These are phyloP conservation scores for Aspergillus heteromorphus DNA, from an alignment of 495 filamentous ascomycete genomes.

Conservation along the genomic window DNA sequence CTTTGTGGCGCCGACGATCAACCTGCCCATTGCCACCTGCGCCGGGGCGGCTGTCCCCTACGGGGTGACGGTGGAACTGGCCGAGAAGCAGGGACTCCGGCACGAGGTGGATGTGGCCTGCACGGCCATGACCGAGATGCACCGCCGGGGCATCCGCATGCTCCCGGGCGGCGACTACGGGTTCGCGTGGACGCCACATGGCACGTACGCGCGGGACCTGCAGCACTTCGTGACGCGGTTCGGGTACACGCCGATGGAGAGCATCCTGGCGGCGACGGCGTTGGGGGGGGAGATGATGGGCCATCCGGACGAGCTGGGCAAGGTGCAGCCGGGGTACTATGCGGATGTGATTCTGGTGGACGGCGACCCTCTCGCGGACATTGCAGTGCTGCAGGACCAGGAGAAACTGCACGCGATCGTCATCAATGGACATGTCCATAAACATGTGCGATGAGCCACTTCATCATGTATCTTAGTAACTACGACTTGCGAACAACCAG, in stretches of 20 bases:
- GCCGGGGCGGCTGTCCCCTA: slow-evolving; percentile 38
- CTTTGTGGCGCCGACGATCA: slow-evolving; percentile 42
- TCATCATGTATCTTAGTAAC: no score
- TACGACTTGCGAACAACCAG: no score
- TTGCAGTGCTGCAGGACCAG: slow-evolving; percentile 40
- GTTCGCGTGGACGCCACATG: slow-evolving; percentile 48
- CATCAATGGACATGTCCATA: slow-evolving; percentile 46
- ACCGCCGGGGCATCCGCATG: slow-evolving; percentile 37
- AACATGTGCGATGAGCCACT: no score
- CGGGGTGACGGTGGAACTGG: slow-evolving; percentile 36
- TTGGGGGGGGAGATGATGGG: slow-evolving; percentile 42
- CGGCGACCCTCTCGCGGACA: slow-evolving; percentile 44
- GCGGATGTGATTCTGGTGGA: slow-evolving; percentile 46
- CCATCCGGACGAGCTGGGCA: slow-evolving; percentile 40
- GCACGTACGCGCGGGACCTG: slow-evolving; percentile 46
- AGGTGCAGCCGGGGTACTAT: slow-evolving; percentile 43
- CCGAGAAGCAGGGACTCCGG: slow-evolving; percentile 40
- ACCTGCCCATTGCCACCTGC: slow-evolving; percentile 36
- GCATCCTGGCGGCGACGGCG: slow-evolving; percentile 42
- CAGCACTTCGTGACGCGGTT: slow-evolving; percentile 47
- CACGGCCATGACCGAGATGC: slow-evolving; percentile 40
- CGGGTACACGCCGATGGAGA: slow-evolving; percentile 43
- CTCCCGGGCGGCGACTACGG: slow-evolving; percentile 51
- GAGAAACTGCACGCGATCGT: slow-evolving; percentile 40
- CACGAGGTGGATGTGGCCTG: slow-evolving; percentile 39